Conservation (phyloP, 2,329 filamentous ascomycete species). For the Penicillium sp. region DNA sequence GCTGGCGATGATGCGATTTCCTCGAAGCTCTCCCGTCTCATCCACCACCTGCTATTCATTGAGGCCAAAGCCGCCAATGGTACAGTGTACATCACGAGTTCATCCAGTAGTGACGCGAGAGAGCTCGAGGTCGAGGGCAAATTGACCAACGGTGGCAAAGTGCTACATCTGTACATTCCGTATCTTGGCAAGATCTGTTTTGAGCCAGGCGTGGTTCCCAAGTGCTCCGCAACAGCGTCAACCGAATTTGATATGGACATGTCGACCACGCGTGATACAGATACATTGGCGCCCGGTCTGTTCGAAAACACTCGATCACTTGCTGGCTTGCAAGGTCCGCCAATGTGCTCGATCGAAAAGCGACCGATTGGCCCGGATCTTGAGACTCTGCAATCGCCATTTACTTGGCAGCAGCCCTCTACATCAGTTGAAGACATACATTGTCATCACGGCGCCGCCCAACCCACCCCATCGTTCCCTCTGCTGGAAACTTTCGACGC, state of each 20-base stretch:
- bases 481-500: neutral
- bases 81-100: conserved; percentile 29
- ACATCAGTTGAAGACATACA: neutral
- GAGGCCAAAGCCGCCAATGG: conserved; percentile 44
- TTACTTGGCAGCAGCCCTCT: neutral
- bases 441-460: neutral
- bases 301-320: neutral
- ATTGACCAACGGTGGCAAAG: conserved; percentile 20
- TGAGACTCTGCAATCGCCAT: neutral
- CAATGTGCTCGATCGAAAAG: neutral
- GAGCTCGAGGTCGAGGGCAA: conserved; percentile 32
- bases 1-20: conserved; percentile 33
- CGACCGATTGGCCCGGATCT: neutral
- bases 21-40: conserved; percentile 37
- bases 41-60: conserved; percentile 44
- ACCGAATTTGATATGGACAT: neutral
- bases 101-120: conserved; percentile 18
- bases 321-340: neutral
- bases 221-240: neutral
- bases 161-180: conserved; percentile 46
- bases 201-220: conserved; percentile 22
- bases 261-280: neutral
- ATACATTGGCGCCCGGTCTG: conserved; percentile 2
- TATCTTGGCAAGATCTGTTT: conserved; percentile 48
- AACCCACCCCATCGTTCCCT: neutral